Conservation (phyloP, 495 filamentous ascomycete species). For the Copromyces sp. region DNA sequence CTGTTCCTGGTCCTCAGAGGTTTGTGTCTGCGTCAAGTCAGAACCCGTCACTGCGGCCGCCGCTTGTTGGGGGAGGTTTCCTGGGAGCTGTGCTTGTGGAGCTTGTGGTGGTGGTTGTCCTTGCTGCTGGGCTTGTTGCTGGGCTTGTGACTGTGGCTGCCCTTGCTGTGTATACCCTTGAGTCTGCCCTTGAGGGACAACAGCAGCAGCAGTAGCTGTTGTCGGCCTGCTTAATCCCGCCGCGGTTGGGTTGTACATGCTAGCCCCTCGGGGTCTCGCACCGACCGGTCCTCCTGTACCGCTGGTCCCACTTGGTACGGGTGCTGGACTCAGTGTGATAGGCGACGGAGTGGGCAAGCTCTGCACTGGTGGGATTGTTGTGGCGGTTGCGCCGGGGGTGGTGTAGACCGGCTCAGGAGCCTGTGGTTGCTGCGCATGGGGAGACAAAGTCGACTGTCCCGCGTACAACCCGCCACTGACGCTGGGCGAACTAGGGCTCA, state of each 20-base stretch:
- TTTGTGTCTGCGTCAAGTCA: background rate
- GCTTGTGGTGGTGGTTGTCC: background rate
- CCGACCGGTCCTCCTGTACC: constrained; percentile 11
- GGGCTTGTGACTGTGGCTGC: background rate
- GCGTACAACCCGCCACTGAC: background rate
- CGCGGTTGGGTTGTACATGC: constrained; percentile 3
- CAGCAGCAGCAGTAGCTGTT: background rate
- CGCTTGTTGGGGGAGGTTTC: background rate
- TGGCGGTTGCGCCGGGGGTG: background rate
- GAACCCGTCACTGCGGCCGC: background rate
- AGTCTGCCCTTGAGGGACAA: no score
- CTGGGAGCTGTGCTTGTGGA: background rate
- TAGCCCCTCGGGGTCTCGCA: constrained; percentile 16
- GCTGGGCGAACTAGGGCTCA: background rate
- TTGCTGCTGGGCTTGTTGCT: background rate
- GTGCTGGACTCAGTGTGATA: background rate
- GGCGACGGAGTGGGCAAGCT: background rate
- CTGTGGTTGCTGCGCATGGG: constrained; percentile 3
- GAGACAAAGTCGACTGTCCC: background rate
- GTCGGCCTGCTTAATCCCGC: background rate
- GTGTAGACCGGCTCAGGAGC: background rate
- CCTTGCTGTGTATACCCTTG: background rate
- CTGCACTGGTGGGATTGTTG: constrained; percentile 1
- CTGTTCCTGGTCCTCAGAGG: background rate
- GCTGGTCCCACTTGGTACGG: background rate